Evolutionary conservation across 148 eudicot species (phyloP), one percentile per base, ranked within the genome.

Genomic region (Fagopyrum homotropicum): DNA sequence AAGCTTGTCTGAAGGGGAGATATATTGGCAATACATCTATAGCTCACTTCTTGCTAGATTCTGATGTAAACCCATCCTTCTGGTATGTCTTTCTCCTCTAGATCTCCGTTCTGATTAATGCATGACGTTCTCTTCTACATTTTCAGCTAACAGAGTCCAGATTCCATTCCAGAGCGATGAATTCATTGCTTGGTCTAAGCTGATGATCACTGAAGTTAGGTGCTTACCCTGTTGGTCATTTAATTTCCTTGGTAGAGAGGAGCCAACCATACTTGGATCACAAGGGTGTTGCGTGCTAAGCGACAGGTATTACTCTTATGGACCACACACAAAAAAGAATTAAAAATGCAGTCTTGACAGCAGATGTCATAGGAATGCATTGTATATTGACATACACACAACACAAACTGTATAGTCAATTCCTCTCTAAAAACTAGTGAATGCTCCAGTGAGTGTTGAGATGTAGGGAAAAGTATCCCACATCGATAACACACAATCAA

Each of bases 401-500:
- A 66, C 71, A 66, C 47, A 66, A 66, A 66, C 71, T 66, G 71
- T 66, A 66, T 66, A 46, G 71, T 66, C 71, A 66, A 15, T 66
- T 66, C 9, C 47, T 14, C 71, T 66, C 43, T 43, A 14, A 66
- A 35, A 66, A 35, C 17, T 43, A 66, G 45, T 64, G 17, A 64
- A 66, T 63, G 16, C 43, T 29, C 6, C 68, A 26, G 40, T 60
- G 44, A 40, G 68, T 22, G 26, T 22, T 22, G 26, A 22, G 26
- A 22, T 22, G 26, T 22, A 22, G 26, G 26, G 26, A 22, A 22
- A 22, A 22, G 26, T 22, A 22, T 22, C 26, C 26, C 26, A 22
- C 26, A 22, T 22, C 26, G 26, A 22, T 22, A 22, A 22, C 26
- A 22, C 26, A 22, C 26, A 22, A 22, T 22, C 26, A 22, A 22